Base-by-base conservation (phyloP, 225 moss, liverwort and hornwort genomes). In the Bryum argenteum region DNA sequence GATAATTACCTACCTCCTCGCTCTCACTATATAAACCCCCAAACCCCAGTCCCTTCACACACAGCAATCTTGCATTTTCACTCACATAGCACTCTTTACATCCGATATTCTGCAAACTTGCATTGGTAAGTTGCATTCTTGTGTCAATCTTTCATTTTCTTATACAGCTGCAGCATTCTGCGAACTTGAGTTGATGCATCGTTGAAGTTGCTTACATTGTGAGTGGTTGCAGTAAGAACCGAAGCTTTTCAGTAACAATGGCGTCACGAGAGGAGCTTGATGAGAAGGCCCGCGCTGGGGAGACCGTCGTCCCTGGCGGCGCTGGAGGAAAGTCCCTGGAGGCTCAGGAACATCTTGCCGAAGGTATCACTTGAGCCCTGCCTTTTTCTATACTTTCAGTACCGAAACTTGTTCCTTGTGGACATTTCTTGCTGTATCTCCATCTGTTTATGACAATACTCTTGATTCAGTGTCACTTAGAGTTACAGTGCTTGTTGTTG, bases 231-330 rank as follows among this genome's bases (percentile, higher is more conserved):
- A 66, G 66, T 43, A 60, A 51, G 1, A 22, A 12, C 1, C 62
- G 26, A 15, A 7, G 22, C 24, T 24, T 48, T 23, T 54, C 38
- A 11, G 7, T 10, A 8, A 66, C 3, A 55, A 64, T 71, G 71
- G 60, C 66, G 11, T 65, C 59, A 9, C 38, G 71, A 12, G 71
- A 69, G 69, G 63, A 79, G 63, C 40, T 79, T 45, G 39, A 79
- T 2, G 52, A 63, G 58, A 69, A 12, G 58, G 83, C 83, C 3
- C 63, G 54, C 38, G 74, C 66, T 1, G 80, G 84, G 20, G 77
- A 84, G 73, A 84, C 84, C 0, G 84, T 84, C 1, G 80, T 81
- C 23, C 61, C 80, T 10, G 81, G 78, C 23, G 84, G 84, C n/a
- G 78, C 71, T 0, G 81, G 81, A 26, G 78, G 84, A 17, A 84